These are phyloP conservation scores for Aspergillus cristatus DNA, from an alignment of 495 filamentous ascomycete species.

Conservation along the genomic window DNA sequence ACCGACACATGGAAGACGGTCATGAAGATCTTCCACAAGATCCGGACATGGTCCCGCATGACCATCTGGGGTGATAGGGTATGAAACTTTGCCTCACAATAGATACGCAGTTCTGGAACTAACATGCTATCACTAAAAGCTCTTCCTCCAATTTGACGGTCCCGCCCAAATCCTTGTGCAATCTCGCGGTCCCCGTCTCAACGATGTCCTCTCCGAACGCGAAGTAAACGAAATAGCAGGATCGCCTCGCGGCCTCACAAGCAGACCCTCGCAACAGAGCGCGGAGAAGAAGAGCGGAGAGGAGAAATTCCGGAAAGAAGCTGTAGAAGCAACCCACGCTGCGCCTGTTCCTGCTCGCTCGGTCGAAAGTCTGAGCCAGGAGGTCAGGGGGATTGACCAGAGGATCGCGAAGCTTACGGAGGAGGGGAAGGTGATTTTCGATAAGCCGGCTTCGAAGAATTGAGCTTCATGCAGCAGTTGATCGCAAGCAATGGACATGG, in stretches of 20 bases:
- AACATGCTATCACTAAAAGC: slow-evolving; percentile 25
- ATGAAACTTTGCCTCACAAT: slow-evolving; percentile 13
- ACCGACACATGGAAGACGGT: slow-evolving; percentile 62
- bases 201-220: slow-evolving; percentile 61
- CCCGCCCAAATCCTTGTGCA: slow-evolving; percentile 80
- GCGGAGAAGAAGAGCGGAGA: slow-evolving; percentile 13
- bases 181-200: slow-evolving; percentile 63
- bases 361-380: slow-evolving; percentile 23
- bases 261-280: slow-evolving; percentile 43
- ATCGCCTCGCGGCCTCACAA: slow-evolving; percentile 41
- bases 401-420: slow-evolving; percentile 50
- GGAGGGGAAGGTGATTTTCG: slow-evolving; percentile 62
- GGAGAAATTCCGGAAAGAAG: slow-evolving; percentile 10
- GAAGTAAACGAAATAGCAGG: slow-evolving; percentile 86
- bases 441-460: slow-evolving; percentile 38
- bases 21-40: slow-evolving; percentile 46
- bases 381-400: slow-evolving; percentile 28
- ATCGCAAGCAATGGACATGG: slow-evolving; percentile 1
- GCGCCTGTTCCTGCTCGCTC: slow-evolving; percentile 22
- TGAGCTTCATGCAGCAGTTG: slow-evolving; percentile 4
- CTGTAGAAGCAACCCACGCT: slow-evolving; percentile 12
- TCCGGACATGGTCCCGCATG: slow-evolving; percentile 65
- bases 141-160: slow-evolving; percentile 84
- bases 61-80: slow-evolving; percentile 91
- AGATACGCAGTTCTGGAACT: background rate